A percentile compares a stretch with the other conserved stretches of the same genome.
phyloP scores from a whole-genome alignment of 345 rosid genomes.

The Salix caprea region DNA sequence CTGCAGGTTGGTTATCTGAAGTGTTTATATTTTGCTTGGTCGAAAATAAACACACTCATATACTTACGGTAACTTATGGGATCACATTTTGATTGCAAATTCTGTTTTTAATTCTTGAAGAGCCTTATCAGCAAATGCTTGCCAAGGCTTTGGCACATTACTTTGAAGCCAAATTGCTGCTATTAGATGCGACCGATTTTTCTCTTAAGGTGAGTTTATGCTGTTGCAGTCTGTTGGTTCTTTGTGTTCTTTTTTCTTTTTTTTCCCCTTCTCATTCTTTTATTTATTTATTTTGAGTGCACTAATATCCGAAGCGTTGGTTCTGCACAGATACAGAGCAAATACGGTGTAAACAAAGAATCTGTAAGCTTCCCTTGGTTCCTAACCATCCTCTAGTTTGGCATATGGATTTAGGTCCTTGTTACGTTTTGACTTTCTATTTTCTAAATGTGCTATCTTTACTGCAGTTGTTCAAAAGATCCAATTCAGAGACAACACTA shows the following conservation, averaged over 20 bases:
- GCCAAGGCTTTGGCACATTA: constrained; percentile 92
- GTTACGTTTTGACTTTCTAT: not conserved
- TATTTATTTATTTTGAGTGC: not conserved
- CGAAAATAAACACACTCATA: not conserved
- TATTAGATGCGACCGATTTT: constrained; percentile 78
- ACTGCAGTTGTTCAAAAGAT: constrained; percentile 58
- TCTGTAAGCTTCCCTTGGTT: constrained; percentile 36
- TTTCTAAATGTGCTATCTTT: not conserved
- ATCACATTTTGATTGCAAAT: constrained; percentile 3
- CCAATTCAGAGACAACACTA: constrained; percentile 73
- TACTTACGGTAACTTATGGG: not conserved
- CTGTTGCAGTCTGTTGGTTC: not conserved
- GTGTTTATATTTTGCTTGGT: not conserved
- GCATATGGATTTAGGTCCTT: not conserved
- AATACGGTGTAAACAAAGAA: constrained; percentile 68
- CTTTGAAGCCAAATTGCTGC: constrained; percentile 85
- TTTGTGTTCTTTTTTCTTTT: too few relatives aligned
- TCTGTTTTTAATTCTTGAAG: constrained; percentile 29
- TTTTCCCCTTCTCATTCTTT: not conserved
- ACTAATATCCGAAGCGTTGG: not conserved
- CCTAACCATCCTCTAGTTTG: not conserved
- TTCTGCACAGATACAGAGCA: constrained; percentile 66
- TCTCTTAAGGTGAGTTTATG: constrained; percentile 59
- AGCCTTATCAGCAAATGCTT: constrained; percentile 96
- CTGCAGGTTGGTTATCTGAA: constrained; percentile 56